These are phyloP conservation scores for Rhizopogon hawkerae DNA, from an alignment of 1,284 basidiomycete species.

Conservation along the genomic window DNA sequence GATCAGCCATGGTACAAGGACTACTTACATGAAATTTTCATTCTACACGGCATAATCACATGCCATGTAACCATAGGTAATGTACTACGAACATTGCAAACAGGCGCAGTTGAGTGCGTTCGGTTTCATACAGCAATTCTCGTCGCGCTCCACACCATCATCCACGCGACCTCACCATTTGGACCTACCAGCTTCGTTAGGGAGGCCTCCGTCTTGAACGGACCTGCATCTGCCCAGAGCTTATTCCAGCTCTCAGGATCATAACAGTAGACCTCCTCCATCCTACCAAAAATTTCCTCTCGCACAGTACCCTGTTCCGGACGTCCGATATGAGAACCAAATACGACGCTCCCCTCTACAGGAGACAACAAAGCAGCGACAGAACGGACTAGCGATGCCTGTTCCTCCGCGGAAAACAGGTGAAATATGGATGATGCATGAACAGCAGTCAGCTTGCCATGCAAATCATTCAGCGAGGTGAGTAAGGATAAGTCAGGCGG, in stretches of 20 bases:
- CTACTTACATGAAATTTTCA: not conserved
- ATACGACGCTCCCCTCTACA: slow-evolving; percentile 26
- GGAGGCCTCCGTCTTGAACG: slow-evolving; percentile 1
- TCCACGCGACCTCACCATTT: not conserved
- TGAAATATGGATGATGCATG: slow-evolving; percentile 45
- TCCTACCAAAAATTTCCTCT: not conserved
- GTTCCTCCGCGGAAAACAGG: slow-evolving; percentile 38
- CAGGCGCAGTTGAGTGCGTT: no score
- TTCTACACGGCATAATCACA: not conserved
- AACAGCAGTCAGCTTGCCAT: slow-evolving; percentile 38
- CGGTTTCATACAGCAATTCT: no score
- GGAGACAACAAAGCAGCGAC: slow-evolving; percentile 33
- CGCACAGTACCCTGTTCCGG: slow-evolving; percentile 1
- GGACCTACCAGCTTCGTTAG: slow-evolving; percentile 5
- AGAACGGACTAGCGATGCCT: slow-evolving; percentile 32
- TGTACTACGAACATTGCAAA: no score
- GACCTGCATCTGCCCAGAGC: slow-evolving; percentile 22
- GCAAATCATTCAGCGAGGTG: slow-evolving; percentile 24
- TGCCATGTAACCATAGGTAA: no score
- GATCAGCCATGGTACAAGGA: not conserved
- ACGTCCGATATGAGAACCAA: slow-evolving; percentile 23
- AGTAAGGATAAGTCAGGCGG: slow-evolving; percentile 12
- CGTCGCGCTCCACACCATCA: slow-evolving; percentile 2
- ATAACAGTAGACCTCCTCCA: slow-evolving; percentile 26
- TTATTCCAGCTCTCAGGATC: slow-evolving; percentile 31